Percentiles rank a stretch among this genome's conserved stretches.
Conservation (phyloP, 2,329 filamentous ascomycete genomes). For the Plectosphaerella sp. region DNA sequence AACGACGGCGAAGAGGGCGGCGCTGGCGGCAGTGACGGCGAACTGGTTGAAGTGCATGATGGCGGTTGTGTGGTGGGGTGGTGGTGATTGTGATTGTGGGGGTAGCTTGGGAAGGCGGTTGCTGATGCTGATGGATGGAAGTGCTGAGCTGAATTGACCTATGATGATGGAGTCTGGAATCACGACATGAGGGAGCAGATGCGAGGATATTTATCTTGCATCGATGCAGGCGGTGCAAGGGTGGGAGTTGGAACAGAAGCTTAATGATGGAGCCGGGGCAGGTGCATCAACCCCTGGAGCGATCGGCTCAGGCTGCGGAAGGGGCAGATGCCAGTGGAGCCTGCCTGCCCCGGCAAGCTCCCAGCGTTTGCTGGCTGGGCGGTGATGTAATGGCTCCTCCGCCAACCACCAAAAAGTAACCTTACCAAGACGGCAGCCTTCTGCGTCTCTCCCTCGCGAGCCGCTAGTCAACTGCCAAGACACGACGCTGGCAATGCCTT, state of each 20-base stretch:
- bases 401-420: neutral
- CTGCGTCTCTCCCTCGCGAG: too few relatives aligned
- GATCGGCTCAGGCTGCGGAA: neutral
- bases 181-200: neutral
- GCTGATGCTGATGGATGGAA: neutral
- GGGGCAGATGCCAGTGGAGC: too few relatives aligned
- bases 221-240: too few relatives aligned
- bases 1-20: constrained; percentile 8
- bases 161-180: neutral
- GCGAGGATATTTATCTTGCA: neutral
- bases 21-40: constrained; percentile 6
- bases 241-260: too few relatives aligned
- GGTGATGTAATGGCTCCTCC: constrained; percentile 1
- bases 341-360: neutral
- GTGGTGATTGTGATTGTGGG: neutral
- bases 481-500: neutral
- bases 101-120: neutral
- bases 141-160: neutral
- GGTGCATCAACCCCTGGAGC: neutral
- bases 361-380: too few relatives aligned
- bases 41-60: constrained; percentile 11
- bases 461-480: neutral
- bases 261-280: neutral
- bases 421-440: neutral
- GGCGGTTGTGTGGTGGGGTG: neutral